phyloP scores from a whole-genome alignment of 208 protist genomes.

The Acanthamoeba culbertsoni region DNA sequence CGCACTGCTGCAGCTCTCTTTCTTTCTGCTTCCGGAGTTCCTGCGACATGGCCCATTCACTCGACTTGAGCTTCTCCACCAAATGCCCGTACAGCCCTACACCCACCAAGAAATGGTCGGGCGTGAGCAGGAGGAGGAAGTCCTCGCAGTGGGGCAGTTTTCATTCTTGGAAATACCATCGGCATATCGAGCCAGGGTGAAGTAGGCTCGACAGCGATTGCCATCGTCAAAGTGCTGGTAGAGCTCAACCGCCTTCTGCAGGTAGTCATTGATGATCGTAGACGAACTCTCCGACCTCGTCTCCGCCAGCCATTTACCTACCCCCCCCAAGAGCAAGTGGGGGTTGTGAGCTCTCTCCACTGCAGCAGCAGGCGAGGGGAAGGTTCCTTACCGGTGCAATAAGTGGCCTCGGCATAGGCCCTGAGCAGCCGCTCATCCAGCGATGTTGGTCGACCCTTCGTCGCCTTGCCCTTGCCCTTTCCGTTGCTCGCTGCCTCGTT shows the following conservation, averaged over 20 bases:
- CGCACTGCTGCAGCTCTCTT: constrained; percentile 41
- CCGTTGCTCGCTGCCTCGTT: background rate
- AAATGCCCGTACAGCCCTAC: constrained; percentile 50
- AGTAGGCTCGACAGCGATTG: constrained; percentile 34
- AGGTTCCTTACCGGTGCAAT: constrained; percentile 12
- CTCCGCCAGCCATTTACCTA: constrained; percentile 58
- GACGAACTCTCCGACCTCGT: constrained; percentile 57
- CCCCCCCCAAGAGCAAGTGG: too few species aligned
- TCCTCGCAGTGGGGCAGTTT: too few species aligned
- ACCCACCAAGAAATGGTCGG: too few species aligned
- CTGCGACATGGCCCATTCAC: constrained; percentile 61
- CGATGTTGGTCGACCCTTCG: background rate
- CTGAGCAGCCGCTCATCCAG: background rate
- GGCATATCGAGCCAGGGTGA: constrained; percentile 48
- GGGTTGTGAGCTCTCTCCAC: too few species aligned
- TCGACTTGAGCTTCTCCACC: constrained; percentile 60
- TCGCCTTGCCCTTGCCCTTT: background rate
- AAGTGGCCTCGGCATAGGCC: constrained; percentile 26
- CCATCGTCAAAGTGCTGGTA: constrained; percentile 35
- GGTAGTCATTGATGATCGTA: constrained; percentile 48
- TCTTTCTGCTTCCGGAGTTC: constrained; percentile 60
- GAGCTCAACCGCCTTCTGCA: constrained; percentile 53
- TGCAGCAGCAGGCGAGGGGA: too few species aligned
- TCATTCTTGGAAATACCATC: background rate
- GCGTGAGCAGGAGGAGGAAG: too few species aligned